Percentiles rank a stretch among this genome's conserved stretches.
These are phyloP conservation scores for Endoconidiophora polonica DNA, from an alignment of 2,329 filamentous ascomycete species.

Conservation along the genomic window DNA sequence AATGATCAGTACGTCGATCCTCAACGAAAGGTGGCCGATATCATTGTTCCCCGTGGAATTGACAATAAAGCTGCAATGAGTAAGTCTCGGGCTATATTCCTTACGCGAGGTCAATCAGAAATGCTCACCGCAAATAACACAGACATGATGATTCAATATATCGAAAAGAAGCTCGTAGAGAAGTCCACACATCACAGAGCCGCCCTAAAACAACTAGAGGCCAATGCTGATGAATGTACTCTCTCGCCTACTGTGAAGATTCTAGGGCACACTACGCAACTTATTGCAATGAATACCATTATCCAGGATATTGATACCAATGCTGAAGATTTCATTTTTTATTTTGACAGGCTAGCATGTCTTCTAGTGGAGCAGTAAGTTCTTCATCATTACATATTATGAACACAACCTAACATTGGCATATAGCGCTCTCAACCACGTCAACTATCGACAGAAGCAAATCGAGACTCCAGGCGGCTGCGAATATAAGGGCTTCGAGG, in stretches of 20 bases:
- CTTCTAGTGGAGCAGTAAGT: constrained; percentile 62
- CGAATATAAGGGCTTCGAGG: constrained; percentile 53
- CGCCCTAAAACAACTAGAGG: constrained; percentile 60
- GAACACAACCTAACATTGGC: not conserved
- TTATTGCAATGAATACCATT: constrained; percentile 78
- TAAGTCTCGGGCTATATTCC: constrained; percentile 22
- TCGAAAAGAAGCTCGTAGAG: constrained; percentile 68
- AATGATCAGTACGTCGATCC: constrained; percentile 61
- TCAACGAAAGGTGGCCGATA: constrained; percentile 62
- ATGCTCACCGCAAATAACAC: not conserved
- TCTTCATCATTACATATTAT: not conserved
- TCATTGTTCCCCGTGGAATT: constrained; percentile 87
- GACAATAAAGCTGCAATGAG: constrained; percentile 86
- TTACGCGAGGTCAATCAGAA: not conserved
- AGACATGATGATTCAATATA: constrained; percentile 89
- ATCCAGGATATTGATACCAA: constrained; percentile 64
- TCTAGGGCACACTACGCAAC: constrained; percentile 60
- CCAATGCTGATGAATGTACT: constrained; percentile 51
- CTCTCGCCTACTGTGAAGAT: constrained; percentile 61
- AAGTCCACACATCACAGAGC: constrained; percentile 74
- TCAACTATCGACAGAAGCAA: constrained; percentile 45
- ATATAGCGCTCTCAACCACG: constrained; percentile 57
- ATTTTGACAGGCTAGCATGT: constrained; percentile 80
- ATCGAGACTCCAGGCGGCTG: constrained; percentile 57
- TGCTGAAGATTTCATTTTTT: constrained; percentile 90